phyloP scores from a whole-genome alignment of 2,329 filamentous ascomycete species.

The Calonectria pteridis region DNA sequence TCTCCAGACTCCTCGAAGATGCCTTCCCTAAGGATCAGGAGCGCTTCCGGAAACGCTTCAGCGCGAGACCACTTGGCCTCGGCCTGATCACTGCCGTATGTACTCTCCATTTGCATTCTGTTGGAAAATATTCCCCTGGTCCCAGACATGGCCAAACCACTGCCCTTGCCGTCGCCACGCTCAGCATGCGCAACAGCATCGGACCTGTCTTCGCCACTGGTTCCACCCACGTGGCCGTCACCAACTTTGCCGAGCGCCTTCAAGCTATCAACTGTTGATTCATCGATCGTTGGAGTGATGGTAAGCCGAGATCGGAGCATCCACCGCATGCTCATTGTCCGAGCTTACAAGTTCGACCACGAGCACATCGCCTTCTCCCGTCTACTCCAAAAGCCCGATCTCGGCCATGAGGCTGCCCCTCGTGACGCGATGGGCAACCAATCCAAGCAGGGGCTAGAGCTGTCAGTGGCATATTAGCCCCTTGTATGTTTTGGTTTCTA shows the following conservation, averaged over 20 bases:
- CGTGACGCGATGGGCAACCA: no score
- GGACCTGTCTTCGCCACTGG: slow-evolving; percentile 27
- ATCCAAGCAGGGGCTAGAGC: no score
- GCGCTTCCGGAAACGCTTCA: slow-evolving; percentile 23
- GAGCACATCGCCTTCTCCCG: no score
- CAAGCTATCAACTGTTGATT: background rate
- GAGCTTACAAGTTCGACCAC: no score
- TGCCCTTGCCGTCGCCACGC: background rate
- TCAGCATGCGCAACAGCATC: slow-evolving; percentile 20
- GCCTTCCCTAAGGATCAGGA: slow-evolving; percentile 2
- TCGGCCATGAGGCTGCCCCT: no score
- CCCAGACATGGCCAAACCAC: slow-evolving; percentile 31
- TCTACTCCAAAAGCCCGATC: no score
- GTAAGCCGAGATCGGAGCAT: background rate
- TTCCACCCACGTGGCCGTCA: slow-evolving; percentile 28
- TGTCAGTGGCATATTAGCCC: no score
- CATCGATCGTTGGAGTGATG: background rate
- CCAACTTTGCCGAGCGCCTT: slow-evolving; percentile 33
- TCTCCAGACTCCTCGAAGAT: slow-evolving; percentile 15
- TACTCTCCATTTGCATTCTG: background rate
- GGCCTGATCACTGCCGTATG: slow-evolving; percentile 28
- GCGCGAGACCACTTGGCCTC: slow-evolving; percentile 17
- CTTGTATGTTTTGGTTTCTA: no score
- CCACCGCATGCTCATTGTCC: no score
- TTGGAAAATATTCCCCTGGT: background rate